Conservation (phyloP, 257 asterid species). For the Solanum virginianum region DNA sequence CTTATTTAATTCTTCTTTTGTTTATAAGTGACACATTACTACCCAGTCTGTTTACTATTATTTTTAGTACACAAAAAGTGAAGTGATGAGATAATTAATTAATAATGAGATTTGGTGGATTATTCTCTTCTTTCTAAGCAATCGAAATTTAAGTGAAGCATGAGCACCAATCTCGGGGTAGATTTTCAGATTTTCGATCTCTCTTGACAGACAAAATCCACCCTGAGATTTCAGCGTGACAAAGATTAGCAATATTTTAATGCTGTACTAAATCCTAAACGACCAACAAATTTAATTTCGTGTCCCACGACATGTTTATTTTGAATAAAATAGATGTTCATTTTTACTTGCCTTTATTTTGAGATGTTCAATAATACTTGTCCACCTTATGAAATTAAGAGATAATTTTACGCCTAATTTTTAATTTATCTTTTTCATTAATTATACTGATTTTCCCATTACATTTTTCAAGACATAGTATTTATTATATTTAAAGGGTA, state of each 20-base stretch:
- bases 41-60: not conserved
- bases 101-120: slow-evolving; percentile 4
- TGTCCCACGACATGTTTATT: not conserved
- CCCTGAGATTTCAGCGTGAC: slow-evolving; percentile 34
- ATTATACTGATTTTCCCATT: too few species aligned
- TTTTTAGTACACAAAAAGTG: not conserved
- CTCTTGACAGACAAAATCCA: slow-evolving; percentile 17
- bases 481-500: too few species aligned
- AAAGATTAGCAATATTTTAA: not conserved
- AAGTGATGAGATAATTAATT: slow-evolving; percentile 7
- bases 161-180: slow-evolving; percentile 24
- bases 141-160: slow-evolving; percentile 14
- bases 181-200: not conserved
- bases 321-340: not conserved
- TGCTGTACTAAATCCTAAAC: not conserved
- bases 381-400: too few species aligned
- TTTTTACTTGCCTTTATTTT: too few species aligned
- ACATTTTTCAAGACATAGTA: too few species aligned
- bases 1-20: not conserved
- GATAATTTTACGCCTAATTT: too few species aligned
- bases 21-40: not conserved
- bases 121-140: not conserved
- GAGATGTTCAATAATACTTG: rapidly evolving
- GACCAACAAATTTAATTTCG: not conserved
- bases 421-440: too few species aligned